Percentiles rank a stretch among this genome's conserved stretches.
Conservation (phyloP, 2,329 filamentous ascomycete species). For the Teratosphaeria nubilosa region DNA sequence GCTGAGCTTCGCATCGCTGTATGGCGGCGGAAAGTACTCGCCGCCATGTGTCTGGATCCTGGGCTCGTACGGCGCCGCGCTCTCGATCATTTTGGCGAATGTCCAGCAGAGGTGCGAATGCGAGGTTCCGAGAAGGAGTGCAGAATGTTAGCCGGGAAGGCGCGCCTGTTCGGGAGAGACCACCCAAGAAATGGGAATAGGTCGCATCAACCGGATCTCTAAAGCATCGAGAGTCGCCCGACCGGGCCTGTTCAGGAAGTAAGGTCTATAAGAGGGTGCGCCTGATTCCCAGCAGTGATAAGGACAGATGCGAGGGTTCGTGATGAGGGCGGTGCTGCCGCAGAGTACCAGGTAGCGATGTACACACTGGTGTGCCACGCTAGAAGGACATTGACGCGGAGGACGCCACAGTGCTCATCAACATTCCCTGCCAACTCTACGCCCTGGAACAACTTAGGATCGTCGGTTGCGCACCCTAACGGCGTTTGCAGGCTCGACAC, state of each 20-base stretch:
- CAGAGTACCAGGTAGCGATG: neutral
- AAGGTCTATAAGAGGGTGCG: neutral
- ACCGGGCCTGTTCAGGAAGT: neutral
- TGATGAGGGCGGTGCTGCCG: neutral
- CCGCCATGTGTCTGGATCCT: constrained; percentile 11
- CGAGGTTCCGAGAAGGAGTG: too few relatives aligned
- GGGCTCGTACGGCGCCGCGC: constrained; percentile 11
- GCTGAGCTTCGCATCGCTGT: constrained; percentile 17
- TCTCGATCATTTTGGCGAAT: neutral
- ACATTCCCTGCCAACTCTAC: neutral
- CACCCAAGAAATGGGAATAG: too few relatives aligned
- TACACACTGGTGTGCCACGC: neutral
- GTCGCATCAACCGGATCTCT: neutral
- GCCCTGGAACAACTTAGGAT: neutral
- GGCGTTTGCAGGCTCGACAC: neutral
- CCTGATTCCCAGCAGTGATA: neutral
- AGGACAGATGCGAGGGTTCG: neutral
- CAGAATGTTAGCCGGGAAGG: too few relatives aligned
- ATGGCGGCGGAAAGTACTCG: constrained; percentile 21
- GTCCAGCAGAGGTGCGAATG: neutral
- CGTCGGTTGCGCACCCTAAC: neutral
- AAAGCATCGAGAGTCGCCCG: neutral
- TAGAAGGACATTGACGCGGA: neutral
- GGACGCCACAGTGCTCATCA: neutral
- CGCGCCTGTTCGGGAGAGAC: too few relatives aligned